phyloP scores from a whole-genome alignment of 305 asterid species.

The Fraxinus ornus region DNA sequence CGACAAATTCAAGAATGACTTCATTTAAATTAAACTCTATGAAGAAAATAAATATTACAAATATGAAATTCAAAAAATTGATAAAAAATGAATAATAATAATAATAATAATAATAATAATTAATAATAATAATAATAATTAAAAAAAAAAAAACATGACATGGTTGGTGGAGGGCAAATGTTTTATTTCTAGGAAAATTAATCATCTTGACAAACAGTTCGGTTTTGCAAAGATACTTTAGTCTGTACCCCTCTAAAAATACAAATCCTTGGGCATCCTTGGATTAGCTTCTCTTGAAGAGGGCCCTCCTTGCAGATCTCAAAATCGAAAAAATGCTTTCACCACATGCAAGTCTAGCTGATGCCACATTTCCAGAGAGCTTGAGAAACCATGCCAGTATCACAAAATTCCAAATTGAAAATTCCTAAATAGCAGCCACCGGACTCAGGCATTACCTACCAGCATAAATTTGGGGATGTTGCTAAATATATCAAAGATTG shows the following conservation, averaged over 20 bases:
- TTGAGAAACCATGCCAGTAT: not conserved
- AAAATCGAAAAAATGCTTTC: not conserved
- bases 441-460: not conserved
- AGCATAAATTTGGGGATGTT: conserved; percentile 1
- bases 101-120: no score
- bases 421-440: not conserved
- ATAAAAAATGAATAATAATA: not conserved
- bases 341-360: not conserved
- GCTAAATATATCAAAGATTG: conserved; percentile 17
- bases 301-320: conserved; percentile 1
- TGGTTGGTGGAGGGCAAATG: conserved; percentile 16
- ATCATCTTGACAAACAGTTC: conserved; percentile 15
- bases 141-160: no score
- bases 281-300: conserved; percentile 16
- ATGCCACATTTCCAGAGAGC: conserved; percentile 9
- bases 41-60: conserved; percentile 13
- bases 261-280: conserved; percentile 21
- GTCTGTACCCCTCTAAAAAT: conserved; percentile 10
- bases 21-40: not conserved
- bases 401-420: not conserved
- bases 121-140: no score
- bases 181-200: conserved; percentile 12
- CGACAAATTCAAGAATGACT: not conserved
- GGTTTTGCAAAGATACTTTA: not conserved
- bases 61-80: not conserved